A percentile compares a stretch with the other conserved stretches of the same genome.
Evolutionary conservation across 345 rosid genomes (phyloP).

Genomic region (Trapa bicornis): DNA sequence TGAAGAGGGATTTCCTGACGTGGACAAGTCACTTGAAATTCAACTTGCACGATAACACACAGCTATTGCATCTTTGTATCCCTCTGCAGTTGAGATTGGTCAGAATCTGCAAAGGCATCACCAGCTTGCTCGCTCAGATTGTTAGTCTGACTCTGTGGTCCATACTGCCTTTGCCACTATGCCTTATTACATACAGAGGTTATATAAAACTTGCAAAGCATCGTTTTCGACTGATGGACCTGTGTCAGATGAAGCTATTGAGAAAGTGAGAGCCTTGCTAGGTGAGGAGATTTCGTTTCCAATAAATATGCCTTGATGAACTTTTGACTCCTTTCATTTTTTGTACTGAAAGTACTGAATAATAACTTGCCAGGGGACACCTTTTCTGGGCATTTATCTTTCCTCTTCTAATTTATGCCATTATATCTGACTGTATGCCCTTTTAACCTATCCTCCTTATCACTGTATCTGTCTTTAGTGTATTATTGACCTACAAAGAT

Average conservation of each 20-base stretch:
- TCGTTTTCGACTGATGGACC: constrained; percentile 66
- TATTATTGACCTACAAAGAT: background rate
- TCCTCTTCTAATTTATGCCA: background rate
- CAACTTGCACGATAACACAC: constrained; percentile 3
- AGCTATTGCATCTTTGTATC: background rate
- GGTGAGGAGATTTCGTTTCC: constrained; percentile 29
- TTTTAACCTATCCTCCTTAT: background rate
- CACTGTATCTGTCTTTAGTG: background rate
- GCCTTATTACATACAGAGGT: constrained; percentile 73
- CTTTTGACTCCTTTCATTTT: background rate
- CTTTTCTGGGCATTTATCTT: background rate
- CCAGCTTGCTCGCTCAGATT: constrained; percentile 19
- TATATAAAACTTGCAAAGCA: constrained; percentile 60
- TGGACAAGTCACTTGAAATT: background rate
- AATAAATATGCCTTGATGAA: background rate
- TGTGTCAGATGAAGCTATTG: constrained; percentile 60
- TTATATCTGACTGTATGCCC: background rate
- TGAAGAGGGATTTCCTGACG: background rate
- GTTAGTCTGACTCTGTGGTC: constrained; percentile 19
- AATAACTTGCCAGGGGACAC: background rate
- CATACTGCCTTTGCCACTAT: constrained; percentile 35
- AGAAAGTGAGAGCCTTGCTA: constrained; percentile 47
- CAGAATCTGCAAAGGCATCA: constrained; percentile 15
- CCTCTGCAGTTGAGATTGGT: background rate
- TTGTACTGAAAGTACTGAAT: background rate